Evolutionary conservation across 306 rosid genomes (phyloP).

Genomic region (Rosa multiflora): DNA sequence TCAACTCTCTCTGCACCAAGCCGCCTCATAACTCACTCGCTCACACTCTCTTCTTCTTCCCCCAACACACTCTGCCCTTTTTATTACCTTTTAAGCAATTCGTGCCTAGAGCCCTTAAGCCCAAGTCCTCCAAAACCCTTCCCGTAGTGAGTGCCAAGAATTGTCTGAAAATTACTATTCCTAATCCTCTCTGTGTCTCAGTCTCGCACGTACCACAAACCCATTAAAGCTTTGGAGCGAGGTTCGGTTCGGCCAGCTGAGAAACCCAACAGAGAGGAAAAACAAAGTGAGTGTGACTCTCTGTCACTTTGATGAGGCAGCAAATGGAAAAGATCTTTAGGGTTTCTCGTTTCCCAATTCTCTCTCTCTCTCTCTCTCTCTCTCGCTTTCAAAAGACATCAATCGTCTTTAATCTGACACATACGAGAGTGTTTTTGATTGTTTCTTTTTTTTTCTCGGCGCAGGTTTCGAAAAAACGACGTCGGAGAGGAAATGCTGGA

Average conservation of each 20-base stretch:
- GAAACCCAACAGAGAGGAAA: neutral
- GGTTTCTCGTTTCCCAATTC: neutral
- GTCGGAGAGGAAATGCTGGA: constrained; percentile 57
- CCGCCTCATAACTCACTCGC: neutral
- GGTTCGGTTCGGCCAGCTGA: neutral
- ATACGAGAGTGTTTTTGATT: neutral
- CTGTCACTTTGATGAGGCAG: neutral
- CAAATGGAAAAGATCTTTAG: neutral
- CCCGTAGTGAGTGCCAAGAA: neutral
- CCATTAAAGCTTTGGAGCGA: neutral
- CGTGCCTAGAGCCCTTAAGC: constrained; percentile 6
- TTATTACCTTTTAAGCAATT: neutral
- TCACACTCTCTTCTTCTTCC: neutral
- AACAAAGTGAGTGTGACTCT: constrained; percentile 3
- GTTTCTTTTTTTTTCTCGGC: neutral
- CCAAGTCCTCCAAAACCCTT: neutral
- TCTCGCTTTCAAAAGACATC: too few species aligned
- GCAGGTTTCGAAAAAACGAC: neutral
- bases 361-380: too few species aligned
- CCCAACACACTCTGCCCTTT: neutral
- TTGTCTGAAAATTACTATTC: neutral
- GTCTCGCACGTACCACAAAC: neutral
- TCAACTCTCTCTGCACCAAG: constrained; percentile 7
- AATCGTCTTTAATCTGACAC: constrained; percentile 1
- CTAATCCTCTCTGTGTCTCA: neutral